Evolutionary conservation across 768 basidiomycete species (phyloP).

Genomic region (Boletus pseudopeckii): DNA sequence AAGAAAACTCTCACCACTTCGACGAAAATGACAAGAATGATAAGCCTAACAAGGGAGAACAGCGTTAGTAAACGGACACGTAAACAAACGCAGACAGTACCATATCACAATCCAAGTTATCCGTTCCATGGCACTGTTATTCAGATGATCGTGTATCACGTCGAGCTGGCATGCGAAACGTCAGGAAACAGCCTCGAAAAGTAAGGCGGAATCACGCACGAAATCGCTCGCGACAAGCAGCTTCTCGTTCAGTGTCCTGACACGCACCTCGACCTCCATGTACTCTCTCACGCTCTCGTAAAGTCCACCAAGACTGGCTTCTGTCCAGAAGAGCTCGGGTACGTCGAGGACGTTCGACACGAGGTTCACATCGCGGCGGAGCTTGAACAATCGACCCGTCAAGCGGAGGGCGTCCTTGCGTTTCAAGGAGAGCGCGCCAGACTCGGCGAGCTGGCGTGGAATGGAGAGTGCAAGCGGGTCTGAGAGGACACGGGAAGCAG

Average conservation of each 20-base stretch:
- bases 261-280: conserved; percentile 84
- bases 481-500: conserved; percentile 73
- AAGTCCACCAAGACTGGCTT: conserved; percentile 82
- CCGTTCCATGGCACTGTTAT: conserved; percentile 84
- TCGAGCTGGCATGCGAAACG: conserved; percentile 55
- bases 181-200: neutral
- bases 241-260: conserved; percentile 85
- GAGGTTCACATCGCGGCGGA: conserved; percentile 85
- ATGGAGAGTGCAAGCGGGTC: conserved; percentile 75
- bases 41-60: conserved; percentile 56
- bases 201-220: conserved; percentile 43
- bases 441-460: conserved; percentile 75
- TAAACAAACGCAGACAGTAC: conserved; percentile 41
- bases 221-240: conserved; percentile 85
- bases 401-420: conserved; percentile 83
- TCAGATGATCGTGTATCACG: conserved; percentile 90
- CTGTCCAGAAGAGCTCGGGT: conserved; percentile 93
- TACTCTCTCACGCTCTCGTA: conserved; percentile 94
- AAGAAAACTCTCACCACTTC: conserved; percentile 57
- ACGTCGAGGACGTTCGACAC: conserved; percentile 92
- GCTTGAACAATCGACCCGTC: conserved; percentile 82
- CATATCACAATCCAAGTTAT: conserved; percentile 82
- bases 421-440: conserved; percentile 71
- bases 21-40: conserved; percentile 85
- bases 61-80: conserved; percentile 35